Conservation (phyloP, 495 filamentous ascomycete species). For the Hypoxylon intermedium region DNA sequence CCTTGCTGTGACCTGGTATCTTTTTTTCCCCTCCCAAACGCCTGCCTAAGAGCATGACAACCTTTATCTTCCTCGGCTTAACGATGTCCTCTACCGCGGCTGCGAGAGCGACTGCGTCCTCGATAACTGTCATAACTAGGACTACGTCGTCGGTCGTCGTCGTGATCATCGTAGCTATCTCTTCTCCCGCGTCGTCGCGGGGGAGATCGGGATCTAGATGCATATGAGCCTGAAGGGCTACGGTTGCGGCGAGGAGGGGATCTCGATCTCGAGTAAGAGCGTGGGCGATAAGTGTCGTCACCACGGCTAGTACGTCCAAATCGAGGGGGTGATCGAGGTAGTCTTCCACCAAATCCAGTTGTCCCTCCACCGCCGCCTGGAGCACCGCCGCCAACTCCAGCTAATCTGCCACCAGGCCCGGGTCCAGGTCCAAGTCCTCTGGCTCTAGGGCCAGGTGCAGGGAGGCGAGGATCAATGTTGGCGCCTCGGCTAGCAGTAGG, state of each 20-base stretch:
- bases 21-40: conserved; percentile 3
- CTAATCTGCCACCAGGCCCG: conserved; percentile 26
- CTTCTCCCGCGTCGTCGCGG: conserved; percentile 45
- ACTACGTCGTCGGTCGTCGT: conserved; percentile 59
- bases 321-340: conserved; percentile 49
- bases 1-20: neutral
- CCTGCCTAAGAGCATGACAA: neutral
- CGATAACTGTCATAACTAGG: conserved; percentile 37
- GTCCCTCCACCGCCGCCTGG: conserved; percentile 34
- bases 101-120: conserved; percentile 40
- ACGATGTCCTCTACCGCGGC: conserved; percentile 35
- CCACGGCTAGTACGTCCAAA: conserved; percentile 51
- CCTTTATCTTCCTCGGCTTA: conserved; percentile 5
- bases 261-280: conserved; percentile 60
- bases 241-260: conserved; percentile 57
- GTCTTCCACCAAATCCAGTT: conserved; percentile 34
- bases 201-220: conserved; percentile 45
- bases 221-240: conserved; percentile 44
- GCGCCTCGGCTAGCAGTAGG: conserved; percentile 58
- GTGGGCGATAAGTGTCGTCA: conserved; percentile 61
- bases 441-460: conserved; percentile 50
- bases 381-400: conserved; percentile 23
- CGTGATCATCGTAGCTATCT: conserved; percentile 49
- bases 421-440: too few relatives aligned
- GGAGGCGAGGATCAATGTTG: conserved; percentile 54